Conservation (phyloP, 2,329 filamentous ascomycete genomes). For the Fusarium coicis region DNA sequence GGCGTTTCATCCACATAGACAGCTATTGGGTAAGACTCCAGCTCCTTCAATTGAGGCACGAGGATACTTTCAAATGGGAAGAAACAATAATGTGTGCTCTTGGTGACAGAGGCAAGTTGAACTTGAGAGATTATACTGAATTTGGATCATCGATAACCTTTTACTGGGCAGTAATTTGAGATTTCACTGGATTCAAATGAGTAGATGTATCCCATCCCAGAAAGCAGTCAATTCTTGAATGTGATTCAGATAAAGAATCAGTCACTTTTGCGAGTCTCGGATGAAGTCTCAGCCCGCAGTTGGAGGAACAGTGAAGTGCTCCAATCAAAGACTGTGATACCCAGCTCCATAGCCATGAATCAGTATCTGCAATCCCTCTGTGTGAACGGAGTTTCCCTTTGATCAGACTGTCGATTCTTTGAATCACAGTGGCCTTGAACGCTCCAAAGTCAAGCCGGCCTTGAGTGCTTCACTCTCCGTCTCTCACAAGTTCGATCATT, state of each 20-base stretch:
- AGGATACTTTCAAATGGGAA: accelerated
- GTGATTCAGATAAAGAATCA: accelerated
- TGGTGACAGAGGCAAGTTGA: accelerated
- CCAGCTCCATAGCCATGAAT: accelerated
- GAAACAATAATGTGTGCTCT: accelerated
- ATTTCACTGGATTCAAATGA: neutral
- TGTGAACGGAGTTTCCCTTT: accelerated
- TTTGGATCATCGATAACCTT: accelerated
- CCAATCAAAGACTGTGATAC: neutral
- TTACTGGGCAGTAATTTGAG: no score
- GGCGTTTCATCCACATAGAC: accelerated
- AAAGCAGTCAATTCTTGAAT: accelerated
- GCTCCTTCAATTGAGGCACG: accelerated
- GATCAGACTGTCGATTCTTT: accelerated
- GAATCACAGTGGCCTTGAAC: neutral
- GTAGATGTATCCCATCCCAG: accelerated
- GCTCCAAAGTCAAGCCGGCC: accelerated
- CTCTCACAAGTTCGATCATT: neutral
- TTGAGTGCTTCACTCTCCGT: no score
- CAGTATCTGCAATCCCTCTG: no score
- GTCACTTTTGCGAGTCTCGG: accelerated
- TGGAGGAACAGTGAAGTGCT: neutral
- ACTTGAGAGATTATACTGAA: accelerated
- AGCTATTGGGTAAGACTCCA: accelerated
- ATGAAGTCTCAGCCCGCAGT: accelerated